Evolutionary conservation across 495 filamentous ascomycete species (phyloP).

Genomic region (Pseudoneurospora amorphoporcata): DNA sequence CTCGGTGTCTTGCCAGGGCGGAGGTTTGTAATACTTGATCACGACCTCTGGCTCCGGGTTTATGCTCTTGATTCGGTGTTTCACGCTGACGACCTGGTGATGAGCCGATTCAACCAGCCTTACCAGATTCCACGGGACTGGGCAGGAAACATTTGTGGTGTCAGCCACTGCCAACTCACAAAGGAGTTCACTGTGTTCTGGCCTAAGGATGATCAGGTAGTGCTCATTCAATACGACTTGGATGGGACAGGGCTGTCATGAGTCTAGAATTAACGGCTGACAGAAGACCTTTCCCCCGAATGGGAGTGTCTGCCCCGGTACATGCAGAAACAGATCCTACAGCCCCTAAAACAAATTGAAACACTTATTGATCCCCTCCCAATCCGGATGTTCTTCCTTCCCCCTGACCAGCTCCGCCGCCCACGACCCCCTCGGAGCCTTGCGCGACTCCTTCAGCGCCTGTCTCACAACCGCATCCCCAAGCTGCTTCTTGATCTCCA

Average conservation of each 20-base stretch:
- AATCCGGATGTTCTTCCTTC: constrained; percentile 19
- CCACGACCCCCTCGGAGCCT: constrained; percentile 31
- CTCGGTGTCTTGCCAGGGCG: background rate
- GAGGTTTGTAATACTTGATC: too few relatives aligned
- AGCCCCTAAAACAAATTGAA: constrained; percentile 19
- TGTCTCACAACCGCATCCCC: constrained; percentile 37
- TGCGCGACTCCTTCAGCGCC: constrained; percentile 23
- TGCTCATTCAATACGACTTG: background rate
- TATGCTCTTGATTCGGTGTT: too few relatives aligned
- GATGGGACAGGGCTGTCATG: background rate
- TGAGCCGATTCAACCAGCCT: too few relatives aligned
- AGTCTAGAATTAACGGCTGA: background rate
- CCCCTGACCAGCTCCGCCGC: constrained; percentile 23
- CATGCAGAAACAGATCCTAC: background rate
- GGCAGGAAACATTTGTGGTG: background rate
- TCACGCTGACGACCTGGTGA: too few relatives aligned
- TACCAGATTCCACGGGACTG: too few relatives aligned
- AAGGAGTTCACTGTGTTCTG: background rate
- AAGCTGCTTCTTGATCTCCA: constrained; percentile 36
- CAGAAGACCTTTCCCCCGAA: background rate
- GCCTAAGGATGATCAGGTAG: background rate
- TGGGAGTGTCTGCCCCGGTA: background rate
- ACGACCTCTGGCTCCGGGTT: too few relatives aligned
- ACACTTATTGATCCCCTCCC: constrained; percentile 29
- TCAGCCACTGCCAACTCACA: background rate